These are phyloP conservation scores for Pistacia integerrima DNA, from an alignment of 345 rosid species.

Conservation along the genomic window DNA sequence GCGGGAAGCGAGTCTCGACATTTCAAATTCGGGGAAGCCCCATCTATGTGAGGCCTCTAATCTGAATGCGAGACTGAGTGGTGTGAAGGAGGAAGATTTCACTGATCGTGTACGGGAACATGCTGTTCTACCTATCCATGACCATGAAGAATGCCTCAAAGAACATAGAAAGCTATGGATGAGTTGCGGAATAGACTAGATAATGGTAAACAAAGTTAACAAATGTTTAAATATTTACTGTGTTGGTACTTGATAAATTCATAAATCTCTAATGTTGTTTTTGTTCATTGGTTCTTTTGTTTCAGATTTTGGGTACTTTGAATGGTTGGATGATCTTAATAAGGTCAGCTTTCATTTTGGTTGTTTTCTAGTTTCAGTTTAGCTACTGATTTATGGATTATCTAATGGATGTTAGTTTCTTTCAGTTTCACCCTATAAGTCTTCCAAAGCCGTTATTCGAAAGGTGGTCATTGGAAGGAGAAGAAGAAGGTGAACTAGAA, in stretches of 20 bases:
- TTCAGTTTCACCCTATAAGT: slow-evolving; percentile 25
- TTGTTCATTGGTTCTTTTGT: background rate
- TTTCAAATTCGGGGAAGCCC: slow-evolving; percentile 49
- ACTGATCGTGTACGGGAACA: no score
- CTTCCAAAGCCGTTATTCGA: slow-evolving; percentile 13
- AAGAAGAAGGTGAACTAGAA: slow-evolving; percentile 1
- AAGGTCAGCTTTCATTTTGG: background rate
- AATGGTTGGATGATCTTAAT: no score
- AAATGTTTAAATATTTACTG: background rate
- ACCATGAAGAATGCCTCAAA: slow-evolving; percentile 54
- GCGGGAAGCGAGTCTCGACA: slow-evolving; percentile 58
- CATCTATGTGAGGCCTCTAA: slow-evolving; percentile 37
- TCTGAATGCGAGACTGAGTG: slow-evolving; percentile 24
- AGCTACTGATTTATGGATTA: background rate
- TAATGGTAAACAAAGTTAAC: slow-evolving; percentile 24
- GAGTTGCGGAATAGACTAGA: slow-evolving; percentile 44
- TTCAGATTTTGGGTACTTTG: slow-evolving; percentile 30
- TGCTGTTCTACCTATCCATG: no score
- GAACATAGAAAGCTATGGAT: slow-evolving; percentile 30
- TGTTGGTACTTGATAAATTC: slow-evolving; percentile 13
- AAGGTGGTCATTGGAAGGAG: no score
- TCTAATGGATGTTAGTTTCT: background rate
- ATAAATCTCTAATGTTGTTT: background rate
- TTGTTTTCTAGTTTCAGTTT: background rate
- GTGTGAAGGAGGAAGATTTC: slow-evolving; percentile 31